Percentiles rank a stretch among this genome's conserved stretches.
phyloP scores from a whole-genome alignment of 2,329 filamentous ascomycete species.

The Penicillium palitans region DNA sequence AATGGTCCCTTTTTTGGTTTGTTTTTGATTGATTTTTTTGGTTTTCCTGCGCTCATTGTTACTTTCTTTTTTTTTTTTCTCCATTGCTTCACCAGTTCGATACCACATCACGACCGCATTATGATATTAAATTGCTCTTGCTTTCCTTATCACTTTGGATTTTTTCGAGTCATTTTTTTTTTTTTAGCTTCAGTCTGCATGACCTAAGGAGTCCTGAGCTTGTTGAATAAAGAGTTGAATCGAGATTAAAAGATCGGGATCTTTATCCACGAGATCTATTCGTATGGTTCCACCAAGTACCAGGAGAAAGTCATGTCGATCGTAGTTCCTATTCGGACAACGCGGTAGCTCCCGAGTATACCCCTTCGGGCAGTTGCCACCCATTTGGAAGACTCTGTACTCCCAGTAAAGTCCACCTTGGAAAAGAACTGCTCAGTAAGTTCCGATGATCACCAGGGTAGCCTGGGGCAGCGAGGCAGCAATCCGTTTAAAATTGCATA shows the following conservation, averaged over 20 bases:
- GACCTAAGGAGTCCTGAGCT: background rate
- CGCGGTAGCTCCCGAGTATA: background rate
- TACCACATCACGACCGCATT: slow-evolving; percentile 7
- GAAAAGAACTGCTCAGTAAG: background rate
- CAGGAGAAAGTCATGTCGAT: background rate
- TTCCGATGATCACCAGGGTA: background rate
- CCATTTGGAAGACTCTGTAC: background rate
- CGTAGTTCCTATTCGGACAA: background rate
- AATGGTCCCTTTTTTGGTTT: background rate
- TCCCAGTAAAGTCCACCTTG: background rate
- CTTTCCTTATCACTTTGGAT: background rate
- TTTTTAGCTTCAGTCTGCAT: background rate
- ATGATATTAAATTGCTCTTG: slow-evolving; percentile 7
- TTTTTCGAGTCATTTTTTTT: background rate
- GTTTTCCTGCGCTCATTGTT: background rate
- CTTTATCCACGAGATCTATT: slow-evolving; percentile 7
- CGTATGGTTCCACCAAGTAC: background rate
- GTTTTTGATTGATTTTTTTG: background rate
- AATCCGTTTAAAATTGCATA: slow-evolving; percentile 1
- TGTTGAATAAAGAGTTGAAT: background rate
- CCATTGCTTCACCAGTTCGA: slow-evolving; percentile 2
- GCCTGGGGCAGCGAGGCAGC: background rate
- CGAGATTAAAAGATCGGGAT: background rate
- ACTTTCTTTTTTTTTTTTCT: background rate
- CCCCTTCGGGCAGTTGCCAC: background rate